Percentiles rank a stretch among this genome's conserved stretches.
These are phyloP conservation scores for Aspergillus pseudonomiae DNA, from an alignment of 2,329 filamentous ascomycete genomes.

Conservation along the genomic window DNA sequence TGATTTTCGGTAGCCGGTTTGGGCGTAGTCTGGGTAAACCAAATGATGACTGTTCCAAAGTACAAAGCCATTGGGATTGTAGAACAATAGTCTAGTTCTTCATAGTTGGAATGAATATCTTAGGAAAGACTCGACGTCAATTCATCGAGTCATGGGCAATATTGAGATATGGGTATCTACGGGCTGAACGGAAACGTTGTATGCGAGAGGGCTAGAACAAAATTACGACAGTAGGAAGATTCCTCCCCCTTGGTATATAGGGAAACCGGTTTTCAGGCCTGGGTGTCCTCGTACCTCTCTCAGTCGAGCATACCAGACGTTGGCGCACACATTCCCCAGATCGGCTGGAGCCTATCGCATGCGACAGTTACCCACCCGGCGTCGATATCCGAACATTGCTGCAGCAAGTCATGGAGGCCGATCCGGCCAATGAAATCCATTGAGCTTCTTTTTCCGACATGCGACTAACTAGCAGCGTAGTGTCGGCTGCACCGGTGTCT, in stretches of 20 bases:
- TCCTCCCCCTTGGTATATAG: not conserved
- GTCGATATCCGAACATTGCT: not conserved
- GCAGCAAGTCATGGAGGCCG: not conserved
- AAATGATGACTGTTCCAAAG: no score
- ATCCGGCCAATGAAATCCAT: not conserved
- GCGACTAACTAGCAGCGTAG: not conserved
- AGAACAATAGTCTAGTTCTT: not conserved
- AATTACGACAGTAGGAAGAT: not conserved
- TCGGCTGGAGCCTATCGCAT: not conserved
- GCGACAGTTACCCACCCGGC: not conserved
- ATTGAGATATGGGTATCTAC: not conserved
- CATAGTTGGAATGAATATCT: not conserved
- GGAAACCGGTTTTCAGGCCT: not conserved
- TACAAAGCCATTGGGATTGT: no score
- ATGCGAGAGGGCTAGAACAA: not conserved
- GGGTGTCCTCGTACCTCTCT: slow-evolving; percentile 1
- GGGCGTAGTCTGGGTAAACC: no score
- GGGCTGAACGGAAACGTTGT: not conserved
- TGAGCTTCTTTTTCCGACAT: not conserved
- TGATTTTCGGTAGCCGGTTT: no score
- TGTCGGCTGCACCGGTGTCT: not conserved
- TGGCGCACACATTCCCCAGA: not conserved
- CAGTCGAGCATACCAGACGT: not conserved
- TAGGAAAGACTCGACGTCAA: not conserved
- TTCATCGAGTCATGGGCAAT: not conserved